Base-by-base conservation (phyloP, 2,329 filamentous ascomycete genomes). In the Claviceps sorghi region DNA sequence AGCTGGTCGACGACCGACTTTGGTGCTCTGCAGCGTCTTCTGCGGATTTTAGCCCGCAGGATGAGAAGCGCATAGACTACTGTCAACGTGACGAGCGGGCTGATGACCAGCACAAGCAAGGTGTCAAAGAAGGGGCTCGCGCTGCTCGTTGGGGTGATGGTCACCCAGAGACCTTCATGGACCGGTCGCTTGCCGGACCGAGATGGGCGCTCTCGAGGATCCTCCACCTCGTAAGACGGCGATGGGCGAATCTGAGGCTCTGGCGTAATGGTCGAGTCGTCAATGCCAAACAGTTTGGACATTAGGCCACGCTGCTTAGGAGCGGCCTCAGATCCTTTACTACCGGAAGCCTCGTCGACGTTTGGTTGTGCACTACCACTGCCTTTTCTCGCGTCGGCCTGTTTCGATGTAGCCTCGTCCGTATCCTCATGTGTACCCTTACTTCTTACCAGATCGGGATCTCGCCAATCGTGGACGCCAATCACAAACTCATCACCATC, bases 81-180 rank as follows among this genome's bases (percentile, higher is more conserved):
- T 3, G 88, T 94, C 61, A 98, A 70, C 1, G 93, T 97, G 50
- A 97, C 83, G 15, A 98, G 70, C 8, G 93, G 93, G 62, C 90
- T 96, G 51, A 97, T 83, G 34, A 98, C 89, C n/a, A 98, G 74
- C 9, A 98, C 89, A n/a, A 97, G 75, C 2, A 98, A 77, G 0
- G 91, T 97, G 64, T 98, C 93, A 59, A 97, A 90, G 71, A 98
- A 95, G 0, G 93, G 90, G 59, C 85, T 94, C 5, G 86, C 85
- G 57, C 88, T 91, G 67, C 82, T 91, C 0, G 89, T 90, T 1
- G 90, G 93, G 1, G 88, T 93, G 52, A 98, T 80, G 8, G 93
- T 95, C n/a, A 98, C 88, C 89, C 89, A 97, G 4, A 98, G 78
- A 2, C 89, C 91, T 60, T 93, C 83, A 40, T 74, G 69, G 59